Conservation (phyloP, 345 rosid species). For the Excoecaria agallocha region DNA sequence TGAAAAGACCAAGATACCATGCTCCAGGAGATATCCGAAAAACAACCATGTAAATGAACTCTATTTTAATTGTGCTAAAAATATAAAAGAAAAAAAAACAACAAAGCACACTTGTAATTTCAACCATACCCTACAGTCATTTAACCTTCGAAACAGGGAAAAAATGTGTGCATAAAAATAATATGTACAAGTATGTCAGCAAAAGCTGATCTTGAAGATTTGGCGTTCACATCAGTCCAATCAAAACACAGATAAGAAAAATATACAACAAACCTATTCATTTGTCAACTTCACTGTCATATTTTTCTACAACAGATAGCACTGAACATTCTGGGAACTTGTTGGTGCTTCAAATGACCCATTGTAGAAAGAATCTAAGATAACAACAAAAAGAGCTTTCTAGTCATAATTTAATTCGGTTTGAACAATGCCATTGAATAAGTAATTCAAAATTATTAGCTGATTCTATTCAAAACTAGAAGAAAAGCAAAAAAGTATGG, state of each 20-base stretch:
- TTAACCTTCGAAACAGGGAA: background rate
- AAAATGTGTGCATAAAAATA: background rate
- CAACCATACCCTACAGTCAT: background rate
- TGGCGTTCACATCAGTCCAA: background rate
- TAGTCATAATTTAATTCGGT: conserved; percentile 5
- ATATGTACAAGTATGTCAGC: background rate
- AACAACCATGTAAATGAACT: conserved; percentile 17
- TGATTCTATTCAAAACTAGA: background rate
- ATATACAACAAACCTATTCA: conserved; percentile 58
- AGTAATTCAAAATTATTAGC: background rate
- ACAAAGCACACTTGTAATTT: background rate
- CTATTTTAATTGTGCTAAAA: background rate
- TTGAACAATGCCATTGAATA: background rate
- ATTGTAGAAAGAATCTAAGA: conserved; percentile 44
- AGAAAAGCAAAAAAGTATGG: background rate
- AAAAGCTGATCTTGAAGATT: background rate
- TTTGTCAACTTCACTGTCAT: conserved; percentile 62
- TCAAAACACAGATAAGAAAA: background rate
- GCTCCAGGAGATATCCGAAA: conserved; percentile 78
- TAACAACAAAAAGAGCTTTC: conserved; percentile 26
- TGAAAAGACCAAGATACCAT: conserved; percentile 89
- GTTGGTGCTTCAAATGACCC: conserved; percentile 49
- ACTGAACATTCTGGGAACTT: conserved; percentile 58
- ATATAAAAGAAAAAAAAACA: background rate
- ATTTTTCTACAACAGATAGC: conserved; percentile 82